Evolutionary conservation across 768 basidiomycete species (phyloP).

Genomic region (Phanerochaete sordida): DNA sequence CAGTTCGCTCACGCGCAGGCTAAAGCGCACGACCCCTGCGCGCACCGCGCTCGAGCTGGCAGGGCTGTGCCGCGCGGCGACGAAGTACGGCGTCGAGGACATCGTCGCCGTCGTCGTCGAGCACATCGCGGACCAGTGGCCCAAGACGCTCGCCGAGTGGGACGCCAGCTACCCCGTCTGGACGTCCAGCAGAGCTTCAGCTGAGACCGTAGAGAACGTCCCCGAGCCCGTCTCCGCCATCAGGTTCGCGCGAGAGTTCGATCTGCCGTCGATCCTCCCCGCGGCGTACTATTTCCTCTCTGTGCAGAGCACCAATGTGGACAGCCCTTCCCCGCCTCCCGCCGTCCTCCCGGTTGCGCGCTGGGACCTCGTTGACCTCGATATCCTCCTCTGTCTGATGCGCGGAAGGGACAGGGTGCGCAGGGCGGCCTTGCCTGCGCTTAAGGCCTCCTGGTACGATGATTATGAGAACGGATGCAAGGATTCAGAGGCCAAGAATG

Average conservation of each 20-base stretch:
- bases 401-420: not conserved
- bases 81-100: not conserved
- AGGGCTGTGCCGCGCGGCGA: not conserved
- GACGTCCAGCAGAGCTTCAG: not conserved
- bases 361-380: not conserved
- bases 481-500: not conserved
- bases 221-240: slow-evolving; percentile 8
- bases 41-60: not conserved
- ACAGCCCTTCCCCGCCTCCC: not conserved
- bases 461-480: not conserved
- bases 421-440: no score
- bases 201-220: not conserved
- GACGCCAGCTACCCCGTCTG: not conserved
- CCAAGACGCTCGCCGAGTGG: not conserved
- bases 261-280: slow-evolving; percentile 10
- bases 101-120: not conserved
- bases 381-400: not conserved
- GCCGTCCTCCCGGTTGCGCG: not conserved
- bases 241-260: slow-evolving; percentile 7
- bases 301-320: not conserved
- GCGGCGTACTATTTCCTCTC: slow-evolving; percentile 14
- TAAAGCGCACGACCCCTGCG: not conserved
- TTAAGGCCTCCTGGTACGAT: no score
- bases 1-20: not conserved
- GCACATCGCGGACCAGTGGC: not conserved